Evolutionary conservation across 2,329 filamentous ascomycete genomes (phyloP), one percentile per base, ranked within the genome.

Genomic region (Ophiocordyceps unilateralis): DNA sequence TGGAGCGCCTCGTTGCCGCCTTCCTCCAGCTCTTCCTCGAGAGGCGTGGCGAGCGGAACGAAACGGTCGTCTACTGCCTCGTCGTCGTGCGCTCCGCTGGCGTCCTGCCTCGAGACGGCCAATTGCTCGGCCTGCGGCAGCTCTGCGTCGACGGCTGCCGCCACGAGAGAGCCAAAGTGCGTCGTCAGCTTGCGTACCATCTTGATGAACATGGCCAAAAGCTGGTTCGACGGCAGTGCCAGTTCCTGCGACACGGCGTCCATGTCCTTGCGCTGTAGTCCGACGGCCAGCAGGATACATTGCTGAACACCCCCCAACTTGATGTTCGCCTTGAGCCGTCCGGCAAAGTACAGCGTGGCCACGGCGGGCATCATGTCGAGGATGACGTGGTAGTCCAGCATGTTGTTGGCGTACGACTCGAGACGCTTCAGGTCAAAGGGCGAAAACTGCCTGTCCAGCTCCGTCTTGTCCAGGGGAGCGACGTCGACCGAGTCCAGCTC

Each of bases 131-230:
- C 60, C 39, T 67, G 64, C 4, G 81, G 81, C 52, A 88, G 66
- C 40, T 76, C 69, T 1, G 77, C 74, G 44, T 76, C 79, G 11
- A 81, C 79, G 0, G 84, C 86, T 4, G 76, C 77, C 37, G 86
- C 76, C 3, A 95, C 71, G 1, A 96, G 63, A 4, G 70, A 66
- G 26, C 78, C 75, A 62, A 98, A 91, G 56, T 88, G 76, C 3
- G 74, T 70, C 3, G 83, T 83, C 34, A 94, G 73, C 66, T 96
- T 96, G 50, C 87, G 78, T 46, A 95, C 72, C 47, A 94, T 82
- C 69, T 98, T 98, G 59, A 94, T 85, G 61, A 98, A 96, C 82
- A 96, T 93, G 47, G 89, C 88, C 48, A 98, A 69, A 4, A 95
- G 67, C 64, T 96, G 91, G 39, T 78, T 81, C 2, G 76, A 72